Evolutionary conservation across 1,284 basidiomycete species (phyloP).

Genomic region (Leucoagaricus sp.): DNA sequence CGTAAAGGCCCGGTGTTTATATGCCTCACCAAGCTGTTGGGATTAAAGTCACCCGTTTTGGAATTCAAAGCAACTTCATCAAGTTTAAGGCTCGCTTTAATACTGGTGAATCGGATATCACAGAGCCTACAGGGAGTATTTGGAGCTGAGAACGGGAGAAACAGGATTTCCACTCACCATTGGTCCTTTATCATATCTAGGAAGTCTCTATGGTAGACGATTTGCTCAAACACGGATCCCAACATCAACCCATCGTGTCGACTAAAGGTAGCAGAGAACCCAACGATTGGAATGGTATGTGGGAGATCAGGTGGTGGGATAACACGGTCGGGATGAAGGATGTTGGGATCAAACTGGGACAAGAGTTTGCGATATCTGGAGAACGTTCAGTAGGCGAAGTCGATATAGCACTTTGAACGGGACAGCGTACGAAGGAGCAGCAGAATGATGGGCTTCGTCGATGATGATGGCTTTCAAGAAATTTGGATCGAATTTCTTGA

Average conservation of each 20-base stretch:
- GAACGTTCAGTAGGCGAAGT: conserved; percentile 37
- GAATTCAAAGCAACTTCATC: conserved; percentile 65
- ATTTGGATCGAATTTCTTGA: conserved; percentile 80
- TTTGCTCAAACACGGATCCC: conserved; percentile 85
- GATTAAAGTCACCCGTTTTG: conserved; percentile 77
- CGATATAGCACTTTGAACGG: neutral
- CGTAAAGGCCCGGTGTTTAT: conserved; percentile 82
- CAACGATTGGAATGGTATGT: conserved; percentile 82
- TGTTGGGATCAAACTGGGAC: conserved; percentile 70
- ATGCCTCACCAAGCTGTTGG: conserved; percentile 73
- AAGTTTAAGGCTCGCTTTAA: conserved; percentile 75
- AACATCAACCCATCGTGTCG: conserved; percentile 91
- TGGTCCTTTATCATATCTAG: conserved; percentile 91
- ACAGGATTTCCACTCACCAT: conserved; percentile 54
- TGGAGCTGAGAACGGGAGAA: conserved; percentile 1
- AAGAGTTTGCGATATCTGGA: conserved; percentile 77
- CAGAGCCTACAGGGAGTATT: conserved; percentile 82
- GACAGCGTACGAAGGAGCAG: conserved; percentile 76
- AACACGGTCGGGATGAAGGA: conserved; percentile 52
- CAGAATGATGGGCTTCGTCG: conserved; percentile 96
- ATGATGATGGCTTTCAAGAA: conserved; percentile 83
- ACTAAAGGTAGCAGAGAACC: conserved; percentile 95
- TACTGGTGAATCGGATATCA: conserved; percentile 80
- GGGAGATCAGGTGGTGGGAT: conserved; percentile 34
- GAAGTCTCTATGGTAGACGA: conserved; percentile 95